A percentile compares a stretch with the other conserved stretches of the same genome.
Conservation (phyloP, 352 stramenopile genomes). For the Pythium dissimile region DNA sequence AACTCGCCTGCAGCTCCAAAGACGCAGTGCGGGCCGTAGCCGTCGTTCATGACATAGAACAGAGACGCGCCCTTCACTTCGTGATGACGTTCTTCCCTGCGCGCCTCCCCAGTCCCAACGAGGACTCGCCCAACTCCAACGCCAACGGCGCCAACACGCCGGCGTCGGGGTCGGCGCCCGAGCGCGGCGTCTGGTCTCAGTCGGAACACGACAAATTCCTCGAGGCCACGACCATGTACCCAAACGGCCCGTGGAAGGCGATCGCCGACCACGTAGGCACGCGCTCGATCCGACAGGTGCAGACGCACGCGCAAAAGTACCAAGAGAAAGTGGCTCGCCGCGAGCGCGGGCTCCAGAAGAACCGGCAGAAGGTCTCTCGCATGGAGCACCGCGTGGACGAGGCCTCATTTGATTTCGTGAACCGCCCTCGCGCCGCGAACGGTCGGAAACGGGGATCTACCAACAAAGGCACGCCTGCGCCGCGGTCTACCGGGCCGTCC, state of each 20-base stretch:
- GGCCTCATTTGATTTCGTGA: constrained; percentile 7
- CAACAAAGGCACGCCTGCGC: neutral
- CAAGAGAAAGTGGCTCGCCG: constrained; percentile 16
- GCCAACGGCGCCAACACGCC: neutral
- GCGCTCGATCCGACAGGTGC: constrained; percentile 11
- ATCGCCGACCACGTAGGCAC: constrained; percentile 14
- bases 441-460: constrained; percentile 1
- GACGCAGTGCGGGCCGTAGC: neutral
- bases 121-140: neutral
- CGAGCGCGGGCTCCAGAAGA: constrained; percentile 9
- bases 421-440: constrained; percentile 2
- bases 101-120: no score
- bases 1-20: neutral
- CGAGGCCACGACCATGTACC: constrained; percentile 12
- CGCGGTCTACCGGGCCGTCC: neutral
- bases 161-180: neutral
- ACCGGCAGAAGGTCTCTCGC: neutral
- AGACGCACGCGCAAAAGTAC: constrained; percentile 18
- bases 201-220: constrained; percentile 24
- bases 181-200: constrained; percentile 12
- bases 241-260: constrained; percentile 9
- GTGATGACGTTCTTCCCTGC: no score
- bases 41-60: constrained; percentile 8
- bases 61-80: neutral
- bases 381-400: constrained; percentile 12